Conservation (phyloP, 2,329 filamentous ascomycete genomes). For the Xylaria sp. region DNA sequence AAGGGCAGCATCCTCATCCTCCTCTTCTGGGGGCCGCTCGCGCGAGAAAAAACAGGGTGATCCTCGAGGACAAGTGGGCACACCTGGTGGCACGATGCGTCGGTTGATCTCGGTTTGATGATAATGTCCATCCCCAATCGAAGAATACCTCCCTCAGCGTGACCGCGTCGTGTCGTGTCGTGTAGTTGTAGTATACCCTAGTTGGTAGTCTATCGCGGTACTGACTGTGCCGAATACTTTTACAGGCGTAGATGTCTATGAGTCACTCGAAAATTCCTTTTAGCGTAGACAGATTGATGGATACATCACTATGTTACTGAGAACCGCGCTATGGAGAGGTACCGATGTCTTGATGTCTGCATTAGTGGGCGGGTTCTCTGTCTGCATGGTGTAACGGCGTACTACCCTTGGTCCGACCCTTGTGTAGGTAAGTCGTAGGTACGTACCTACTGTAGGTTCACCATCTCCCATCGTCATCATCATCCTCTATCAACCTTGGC, state of each 20-base stretch:
- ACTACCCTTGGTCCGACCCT: constrained; percentile 21
- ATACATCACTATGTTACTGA: no score
- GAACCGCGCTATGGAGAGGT: not conserved
- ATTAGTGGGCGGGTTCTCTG: constrained; percentile 28
- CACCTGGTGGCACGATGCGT: constrained; percentile 23
- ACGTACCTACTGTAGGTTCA: no score
- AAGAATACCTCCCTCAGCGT: constrained; percentile 24
- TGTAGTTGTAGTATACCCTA: not conserved
- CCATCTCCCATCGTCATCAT: not conserved
- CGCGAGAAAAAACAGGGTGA: constrained; percentile 33
- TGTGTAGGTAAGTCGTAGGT: no score
- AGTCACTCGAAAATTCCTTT: not conserved
- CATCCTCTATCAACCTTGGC: constrained; percentile 34
- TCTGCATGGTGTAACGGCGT: constrained; percentile 30
- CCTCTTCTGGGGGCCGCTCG: constrained; percentile 35
- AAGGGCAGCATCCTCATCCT: constrained; percentile 5
- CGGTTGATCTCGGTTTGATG: constrained; percentile 30
- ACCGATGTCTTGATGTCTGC: constrained; percentile 11
- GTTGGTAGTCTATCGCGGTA: not conserved
- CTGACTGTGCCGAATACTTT: not conserved
- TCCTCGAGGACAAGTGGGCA: constrained; percentile 42
- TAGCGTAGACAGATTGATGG: no score
- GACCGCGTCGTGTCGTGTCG: not conserved
- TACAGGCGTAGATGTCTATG: not conserved
- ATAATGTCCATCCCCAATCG: constrained; percentile 35